Conservation (phyloP, 345 rosid genomes). For the Carallia pectinifolia region DNA sequence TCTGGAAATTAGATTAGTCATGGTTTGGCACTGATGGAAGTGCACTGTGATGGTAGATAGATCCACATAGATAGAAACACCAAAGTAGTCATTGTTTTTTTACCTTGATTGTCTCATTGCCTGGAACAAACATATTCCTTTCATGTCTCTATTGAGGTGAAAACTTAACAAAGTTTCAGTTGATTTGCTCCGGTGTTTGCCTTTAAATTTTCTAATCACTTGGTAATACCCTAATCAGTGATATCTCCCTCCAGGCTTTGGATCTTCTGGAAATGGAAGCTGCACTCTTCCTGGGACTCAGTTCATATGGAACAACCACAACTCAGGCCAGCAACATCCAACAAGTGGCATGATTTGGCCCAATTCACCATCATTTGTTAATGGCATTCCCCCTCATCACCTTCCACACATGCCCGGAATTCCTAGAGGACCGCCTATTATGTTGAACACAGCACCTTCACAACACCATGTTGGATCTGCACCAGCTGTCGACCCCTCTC, state of each 20-base stretch:
- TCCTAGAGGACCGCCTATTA: slow-evolving; percentile 61
- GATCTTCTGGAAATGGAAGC: slow-evolving; percentile 79
- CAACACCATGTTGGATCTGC: slow-evolving; percentile 62
- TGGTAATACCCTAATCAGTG: not conserved
- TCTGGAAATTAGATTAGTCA: too few species aligned
- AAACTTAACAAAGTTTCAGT: not conserved
- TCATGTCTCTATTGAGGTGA: too few species aligned
- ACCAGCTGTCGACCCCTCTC: slow-evolving; percentile 28
- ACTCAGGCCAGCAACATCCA: slow-evolving; percentile 44
- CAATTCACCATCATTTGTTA: slow-evolving; percentile 68
- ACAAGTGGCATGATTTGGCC: slow-evolving; percentile 80
- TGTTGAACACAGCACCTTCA: slow-evolving; percentile 48
- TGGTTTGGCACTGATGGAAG: too few species aligned
- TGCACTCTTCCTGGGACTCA: slow-evolving; percentile 57
- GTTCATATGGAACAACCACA: slow-evolving; percentile 46
- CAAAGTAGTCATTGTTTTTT: not conserved
- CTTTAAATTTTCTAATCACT: not conserved
- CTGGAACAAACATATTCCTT: too few species aligned
- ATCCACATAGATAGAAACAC: not conserved
- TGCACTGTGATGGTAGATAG: not conserved
- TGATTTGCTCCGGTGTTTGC: not conserved
- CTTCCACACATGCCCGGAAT: slow-evolving; percentile 58
- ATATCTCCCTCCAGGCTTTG: slow-evolving; percentile 43
- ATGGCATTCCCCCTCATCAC: slow-evolving; percentile 55
- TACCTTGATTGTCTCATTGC: too few species aligned